These are phyloP conservation scores for Wickerhamiella sergipiensis DNA, from an alignment of 805 yeast species.

Conservation along the genomic window DNA sequence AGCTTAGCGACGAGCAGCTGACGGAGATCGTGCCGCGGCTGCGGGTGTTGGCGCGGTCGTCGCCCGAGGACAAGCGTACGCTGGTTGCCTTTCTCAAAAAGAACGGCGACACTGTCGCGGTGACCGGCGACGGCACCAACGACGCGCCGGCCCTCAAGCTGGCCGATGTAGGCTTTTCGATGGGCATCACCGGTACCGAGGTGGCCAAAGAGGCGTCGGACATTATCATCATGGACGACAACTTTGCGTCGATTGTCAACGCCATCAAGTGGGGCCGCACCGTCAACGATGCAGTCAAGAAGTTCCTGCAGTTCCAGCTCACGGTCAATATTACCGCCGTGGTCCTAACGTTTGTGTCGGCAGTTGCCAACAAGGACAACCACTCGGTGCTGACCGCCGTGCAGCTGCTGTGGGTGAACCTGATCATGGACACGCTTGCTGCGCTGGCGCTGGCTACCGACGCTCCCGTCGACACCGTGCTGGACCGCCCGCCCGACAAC, in stretches of 20 bases:
- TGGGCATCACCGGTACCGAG: slow-evolving; percentile 98
- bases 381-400: slow-evolving; percentile 90
- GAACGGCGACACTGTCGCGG: slow-evolving; percentile 91
- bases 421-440: slow-evolving; percentile 96
- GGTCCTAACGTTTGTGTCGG: slow-evolving; percentile 79
- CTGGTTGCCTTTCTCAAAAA: slow-evolving; percentile 68
- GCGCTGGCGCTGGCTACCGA: slow-evolving; percentile 97
- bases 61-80: slow-evolving; percentile 88
- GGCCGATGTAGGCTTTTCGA: slow-evolving; percentile 96
- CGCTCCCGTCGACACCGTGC: slow-evolving; percentile 73
- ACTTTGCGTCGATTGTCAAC: slow-evolving; percentile 84
- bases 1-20: slow-evolving; percentile 44
- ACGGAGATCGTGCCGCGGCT: slow-evolving; percentile 52
- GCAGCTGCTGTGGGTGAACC: slow-evolving; percentile 91
- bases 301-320: slow-evolving; percentile 89
- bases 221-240: slow-evolving; percentile 85
- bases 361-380: slow-evolving; percentile 71
- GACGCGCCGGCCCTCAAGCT: slow-evolving; percentile 95
- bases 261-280: slow-evolving; percentile 99
- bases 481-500: slow-evolving; percentile 75
- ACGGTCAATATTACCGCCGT: slow-evolving; percentile 98
- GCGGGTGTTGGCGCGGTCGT: slow-evolving; percentile 80
- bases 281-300: slow-evolving; percentile 84
- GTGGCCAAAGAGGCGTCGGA: slow-evolving; percentile 97
- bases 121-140: slow-evolving; percentile 98